A percentile compares a stretch with the other conserved stretches of the same genome.
phyloP scores from a whole-genome alignment of 1,284 basidiomycete species.

The Phylloporus gajari region DNA sequence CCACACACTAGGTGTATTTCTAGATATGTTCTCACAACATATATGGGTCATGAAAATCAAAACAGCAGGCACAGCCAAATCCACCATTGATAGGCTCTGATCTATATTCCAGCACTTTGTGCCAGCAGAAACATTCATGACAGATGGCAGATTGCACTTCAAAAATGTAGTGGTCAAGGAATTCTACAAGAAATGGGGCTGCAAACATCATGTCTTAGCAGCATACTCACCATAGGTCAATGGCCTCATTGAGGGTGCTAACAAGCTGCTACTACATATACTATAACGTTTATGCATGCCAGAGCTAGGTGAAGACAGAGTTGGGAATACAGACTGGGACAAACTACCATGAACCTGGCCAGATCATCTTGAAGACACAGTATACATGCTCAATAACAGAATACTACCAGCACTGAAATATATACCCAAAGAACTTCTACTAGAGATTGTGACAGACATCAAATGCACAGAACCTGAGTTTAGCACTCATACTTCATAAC shows the following conservation, averaged over 20 bases:
- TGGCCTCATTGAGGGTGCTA: too few relatives aligned
- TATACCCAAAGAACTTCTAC: not conserved
- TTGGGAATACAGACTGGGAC: not conserved
- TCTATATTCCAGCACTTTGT: not conserved
- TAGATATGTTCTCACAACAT: constrained; percentile 1
- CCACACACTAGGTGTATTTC: not conserved
- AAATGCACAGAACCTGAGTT: too few relatives aligned
- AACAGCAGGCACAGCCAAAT: not conserved
- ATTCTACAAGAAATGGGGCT: too few relatives aligned
- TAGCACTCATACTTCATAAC: too few relatives aligned
- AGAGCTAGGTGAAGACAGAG: not conserved
- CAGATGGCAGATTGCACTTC: too few relatives aligned
- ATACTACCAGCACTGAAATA: not conserved
- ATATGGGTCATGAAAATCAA: constrained; percentile 1
- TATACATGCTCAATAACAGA: not conserved
- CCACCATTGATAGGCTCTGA: not conserved
- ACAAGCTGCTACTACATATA: too few relatives aligned
- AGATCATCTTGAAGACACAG: not conserved
- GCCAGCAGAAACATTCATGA: too few relatives aligned
- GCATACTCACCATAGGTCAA: too few relatives aligned
- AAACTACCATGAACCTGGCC: not conserved
- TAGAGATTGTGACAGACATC: too few relatives aligned
- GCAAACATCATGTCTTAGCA: too few relatives aligned
- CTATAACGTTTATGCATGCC: too few relatives aligned
- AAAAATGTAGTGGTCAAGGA: too few relatives aligned